Percentiles rank a stretch among this genome's conserved stretches.
Conservation (phyloP, 2,329 filamentous ascomycete species). For the Aspergillus sergii region DNA sequence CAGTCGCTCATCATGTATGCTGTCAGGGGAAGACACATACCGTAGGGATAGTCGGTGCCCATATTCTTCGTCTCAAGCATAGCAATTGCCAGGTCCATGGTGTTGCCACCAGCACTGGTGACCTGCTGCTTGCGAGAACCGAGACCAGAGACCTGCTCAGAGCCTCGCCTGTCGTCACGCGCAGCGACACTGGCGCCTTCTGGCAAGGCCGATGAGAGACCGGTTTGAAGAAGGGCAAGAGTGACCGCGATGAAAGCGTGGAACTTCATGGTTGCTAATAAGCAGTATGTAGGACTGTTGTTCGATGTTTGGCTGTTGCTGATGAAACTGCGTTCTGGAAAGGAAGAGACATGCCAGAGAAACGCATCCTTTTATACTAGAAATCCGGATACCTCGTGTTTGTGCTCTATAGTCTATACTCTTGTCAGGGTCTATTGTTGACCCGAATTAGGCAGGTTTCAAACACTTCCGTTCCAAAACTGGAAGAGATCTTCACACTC, state of each 20-base stretch:
- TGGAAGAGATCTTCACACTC: not conserved
- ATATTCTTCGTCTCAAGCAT: constrained; percentile 29
- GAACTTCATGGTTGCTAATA: not conserved
- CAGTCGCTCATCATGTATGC: not conserved
- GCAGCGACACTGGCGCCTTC: not conserved
- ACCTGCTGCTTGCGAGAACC: constrained; percentile 26
- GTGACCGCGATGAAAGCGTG: not conserved
- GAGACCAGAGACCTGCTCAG: constrained; percentile 19
- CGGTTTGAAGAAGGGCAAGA: not conserved
- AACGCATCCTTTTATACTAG: not conserved
- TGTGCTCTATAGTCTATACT: not conserved
- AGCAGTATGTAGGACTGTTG: not conserved
- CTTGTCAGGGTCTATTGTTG: not conserved
- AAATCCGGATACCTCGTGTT: too few species aligned
- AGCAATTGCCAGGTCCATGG: constrained; percentile 28
- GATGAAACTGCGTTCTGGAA: too few species aligned
- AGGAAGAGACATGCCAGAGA: too few species aligned
- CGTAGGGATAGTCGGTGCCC: constrained; percentile 27
- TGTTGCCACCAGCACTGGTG: constrained; percentile 23
- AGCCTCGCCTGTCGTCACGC: constrained; percentile 21
- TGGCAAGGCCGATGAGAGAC: not conserved
- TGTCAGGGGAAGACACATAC: constrained; percentile 3
- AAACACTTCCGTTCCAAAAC: not conserved
- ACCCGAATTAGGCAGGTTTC: not conserved
- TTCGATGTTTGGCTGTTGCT: not conserved